Evolutionary conservation across 768 basidiomycete genomes (phyloP), one percentile per base, ranked within the genome.

Genomic region (Auricularia auricula-judae): DNA sequence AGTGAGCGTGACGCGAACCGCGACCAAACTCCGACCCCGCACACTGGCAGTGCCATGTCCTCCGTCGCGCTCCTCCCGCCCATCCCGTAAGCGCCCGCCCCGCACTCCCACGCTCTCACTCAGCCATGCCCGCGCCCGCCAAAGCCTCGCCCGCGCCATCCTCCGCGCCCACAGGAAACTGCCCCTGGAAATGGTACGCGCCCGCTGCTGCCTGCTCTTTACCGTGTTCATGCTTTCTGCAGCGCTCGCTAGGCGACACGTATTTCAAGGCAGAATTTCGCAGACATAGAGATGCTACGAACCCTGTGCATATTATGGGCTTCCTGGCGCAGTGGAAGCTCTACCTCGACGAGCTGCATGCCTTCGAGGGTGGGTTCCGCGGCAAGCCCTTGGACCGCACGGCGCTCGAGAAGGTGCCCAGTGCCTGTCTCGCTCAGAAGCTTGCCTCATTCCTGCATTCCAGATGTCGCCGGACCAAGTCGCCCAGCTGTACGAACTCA

Each of bases 261-360:
- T 79, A 78, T 66, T 71, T 80, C 65, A 78, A 78, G 67, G 39
- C 64, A 92, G 96, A 99, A 75, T 98, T 97, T 74, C 86, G 89
- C 5, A 79, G 89, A 58, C 95, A 97, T 68, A 84, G 78, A 69
- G 78, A 82, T 29, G 84, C 86, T 11, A 86, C 86, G 23, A 98
- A 98, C 75, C 91, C 93, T 2, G 80, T 87, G 7, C 86, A 98
- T 73, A 85, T 98, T 66, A 96, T 98, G 73, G 94, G 93, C 2
- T 99, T 99, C 72, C 80, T 98, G 8, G 88, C 89, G 3, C 91
- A 98, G 71, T 99, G 96, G 96, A 97, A 96, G 74, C 73, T 83
- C 65, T 98, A 99, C 74, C 80, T 98, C 64, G 92, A 96, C 69
- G 75, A 83, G 66, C 73, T 89, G 39, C 86, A 85, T 12, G 75